A percentile compares a stretch with the other conserved stretches of the same genome.
Evolutionary conservation across 441 rosid genomes (phyloP).

Genomic region (Populus hybrid): DNA sequence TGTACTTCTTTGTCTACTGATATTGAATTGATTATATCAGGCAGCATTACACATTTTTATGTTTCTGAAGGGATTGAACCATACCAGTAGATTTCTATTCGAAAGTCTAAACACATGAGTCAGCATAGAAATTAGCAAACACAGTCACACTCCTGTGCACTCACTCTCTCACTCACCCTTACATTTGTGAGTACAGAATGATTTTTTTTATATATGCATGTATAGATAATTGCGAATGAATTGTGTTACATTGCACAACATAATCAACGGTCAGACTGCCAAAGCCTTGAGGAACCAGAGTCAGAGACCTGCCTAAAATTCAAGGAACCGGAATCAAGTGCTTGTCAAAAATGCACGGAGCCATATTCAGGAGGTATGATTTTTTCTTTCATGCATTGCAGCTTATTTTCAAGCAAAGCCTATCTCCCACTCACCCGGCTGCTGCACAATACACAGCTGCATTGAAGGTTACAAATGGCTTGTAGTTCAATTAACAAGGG

Average conservation of each 20-base stretch:
- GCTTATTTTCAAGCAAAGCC: not conserved
- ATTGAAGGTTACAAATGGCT: not conserved
- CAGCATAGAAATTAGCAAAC: not conserved
- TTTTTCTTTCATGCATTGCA: not conserved
- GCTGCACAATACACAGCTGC: not conserved
- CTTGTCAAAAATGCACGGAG: not conserved
- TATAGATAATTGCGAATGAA: constrained; percentile 56
- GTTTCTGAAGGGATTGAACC: not conserved
- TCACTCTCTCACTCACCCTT: not conserved
- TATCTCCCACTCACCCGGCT: not conserved
- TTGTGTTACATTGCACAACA: constrained; percentile 42
- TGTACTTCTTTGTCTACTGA: not conserved
- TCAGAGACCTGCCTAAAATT: constrained; percentile 8
- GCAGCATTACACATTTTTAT: not conserved
- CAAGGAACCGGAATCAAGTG: not conserved
- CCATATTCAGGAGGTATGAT: not conserved
- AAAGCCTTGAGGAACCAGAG: constrained; percentile 19
- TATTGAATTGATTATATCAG: not conserved
- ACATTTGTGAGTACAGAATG: not conserved
- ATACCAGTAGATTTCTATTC: not conserved
- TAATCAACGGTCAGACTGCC: constrained; percentile 18
- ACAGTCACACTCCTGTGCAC: not conserved
- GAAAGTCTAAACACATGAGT: not conserved
- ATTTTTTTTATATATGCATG: not conserved
- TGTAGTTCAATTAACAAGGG: not conserved